Evolutionary conservation across 495 filamentous ascomycete species (phyloP).

Genomic region (Collariella sp.): DNA sequence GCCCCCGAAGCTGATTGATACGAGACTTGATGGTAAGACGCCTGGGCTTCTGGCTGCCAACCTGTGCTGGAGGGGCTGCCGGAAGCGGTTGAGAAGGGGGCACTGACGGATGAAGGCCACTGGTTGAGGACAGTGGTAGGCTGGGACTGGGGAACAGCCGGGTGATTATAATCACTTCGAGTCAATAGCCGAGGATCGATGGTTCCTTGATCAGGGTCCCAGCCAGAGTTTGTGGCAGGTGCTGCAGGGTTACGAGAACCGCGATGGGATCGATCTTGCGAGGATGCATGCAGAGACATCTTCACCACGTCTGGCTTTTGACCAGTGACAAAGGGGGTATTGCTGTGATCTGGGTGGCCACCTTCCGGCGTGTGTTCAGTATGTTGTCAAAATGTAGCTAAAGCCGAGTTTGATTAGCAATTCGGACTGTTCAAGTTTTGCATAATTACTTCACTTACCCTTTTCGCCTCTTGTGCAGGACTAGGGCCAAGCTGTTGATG

Average conservation of each 20-base stretch:
- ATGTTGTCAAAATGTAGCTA: neutral
- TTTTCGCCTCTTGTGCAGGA: neutral
- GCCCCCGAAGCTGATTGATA: neutral
- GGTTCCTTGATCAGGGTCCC: slow-evolving; percentile 4
- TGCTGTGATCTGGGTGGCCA: neutral
- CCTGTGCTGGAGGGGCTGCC: neutral
- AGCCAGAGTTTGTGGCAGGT: neutral
- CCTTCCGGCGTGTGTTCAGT: neutral
- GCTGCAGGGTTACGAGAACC: neutral
- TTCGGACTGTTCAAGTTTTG: neutral
- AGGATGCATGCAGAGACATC: neutral
- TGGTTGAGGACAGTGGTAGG: neutral
- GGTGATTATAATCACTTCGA: neutral
- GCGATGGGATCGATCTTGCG: neutral
- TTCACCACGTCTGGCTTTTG: neutral
- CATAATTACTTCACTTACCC: neutral
- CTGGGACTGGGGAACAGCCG: neutral
- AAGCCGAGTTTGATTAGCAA: neutral
- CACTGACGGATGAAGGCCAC: neutral
- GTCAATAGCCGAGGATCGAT: slow-evolving; percentile 8
- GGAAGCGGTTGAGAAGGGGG: neutral
- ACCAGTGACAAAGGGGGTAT: too few species aligned
- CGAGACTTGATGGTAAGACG: neutral
- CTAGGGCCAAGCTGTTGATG: neutral
- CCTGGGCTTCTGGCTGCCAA: neutral